Evolutionary conservation across 228 moss, liverwort and hornwort genomes (phyloP).

Genomic region (Sphagnum fallax): DNA sequence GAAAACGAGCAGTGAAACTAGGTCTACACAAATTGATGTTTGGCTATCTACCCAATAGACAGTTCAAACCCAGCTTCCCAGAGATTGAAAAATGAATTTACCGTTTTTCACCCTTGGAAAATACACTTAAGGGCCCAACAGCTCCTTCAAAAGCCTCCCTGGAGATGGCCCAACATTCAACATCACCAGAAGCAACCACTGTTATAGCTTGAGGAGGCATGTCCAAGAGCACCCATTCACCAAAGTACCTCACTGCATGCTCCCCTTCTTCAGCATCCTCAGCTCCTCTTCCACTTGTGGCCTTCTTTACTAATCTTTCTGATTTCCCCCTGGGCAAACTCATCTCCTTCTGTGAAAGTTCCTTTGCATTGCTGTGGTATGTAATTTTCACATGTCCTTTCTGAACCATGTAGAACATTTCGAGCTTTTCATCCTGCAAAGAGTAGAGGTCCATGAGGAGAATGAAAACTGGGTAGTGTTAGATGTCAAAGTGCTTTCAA

Average conservation of each 20-base stretch:
- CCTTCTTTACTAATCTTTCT: not conserved
- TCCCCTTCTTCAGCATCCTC: not conserved
- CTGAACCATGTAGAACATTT: conserved; percentile 5
- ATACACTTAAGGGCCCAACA: conserved; percentile 3
- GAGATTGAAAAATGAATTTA: not conserved
- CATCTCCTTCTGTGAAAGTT: not conserved
- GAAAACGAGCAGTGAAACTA: too few relatives aligned
- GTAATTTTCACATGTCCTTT: conserved; percentile 5
- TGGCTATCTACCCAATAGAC: too few relatives aligned
- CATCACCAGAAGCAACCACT: conserved; percentile 8
- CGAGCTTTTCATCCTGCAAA: conserved; percentile 7
- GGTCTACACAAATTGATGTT: too few relatives aligned
- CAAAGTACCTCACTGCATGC: conserved; percentile 4
- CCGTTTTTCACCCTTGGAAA: conserved; percentile 5
- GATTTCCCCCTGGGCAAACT: not conserved
- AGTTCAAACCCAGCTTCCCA: too few relatives aligned
- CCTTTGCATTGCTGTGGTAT: not conserved
- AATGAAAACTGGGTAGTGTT: too few relatives aligned
- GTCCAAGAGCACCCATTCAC: conserved; percentile 9
- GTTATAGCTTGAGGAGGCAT: conserved; percentile 2
- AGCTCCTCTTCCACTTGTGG: not conserved
- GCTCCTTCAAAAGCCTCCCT: conserved; percentile 6
- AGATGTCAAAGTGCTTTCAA: too few relatives aligned
- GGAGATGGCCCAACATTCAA: conserved; percentile 7
- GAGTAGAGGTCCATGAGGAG: too few relatives aligned